A percentile compares a stretch with the other conserved stretches of the same genome.
These are phyloP conservation scores for Talaromyces sp. DNA, from an alignment of 2,329 filamentous ascomycete genomes.

Conservation along the genomic window DNA sequence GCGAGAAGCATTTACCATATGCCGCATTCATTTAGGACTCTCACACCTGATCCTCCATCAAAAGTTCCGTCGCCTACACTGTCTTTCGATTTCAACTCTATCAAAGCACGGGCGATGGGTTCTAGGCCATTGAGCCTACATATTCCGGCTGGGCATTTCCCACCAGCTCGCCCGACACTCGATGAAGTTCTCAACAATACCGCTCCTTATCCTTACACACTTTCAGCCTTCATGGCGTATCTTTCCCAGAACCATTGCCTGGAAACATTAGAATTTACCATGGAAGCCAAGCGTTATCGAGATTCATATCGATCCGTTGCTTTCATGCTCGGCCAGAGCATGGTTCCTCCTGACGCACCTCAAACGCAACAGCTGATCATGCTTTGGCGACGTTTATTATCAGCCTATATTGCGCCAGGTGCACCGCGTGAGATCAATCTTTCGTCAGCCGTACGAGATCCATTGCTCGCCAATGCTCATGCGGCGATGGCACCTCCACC, in stretches of 20 bases:
- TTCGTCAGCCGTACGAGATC: conserved; percentile 77
- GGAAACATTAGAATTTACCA: conserved; percentile 93
- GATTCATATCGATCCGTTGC: conserved; percentile 61
- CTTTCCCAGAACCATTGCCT: conserved; percentile 95
- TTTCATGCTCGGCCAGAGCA: conserved; percentile 46
- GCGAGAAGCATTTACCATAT: conserved; percentile 36
- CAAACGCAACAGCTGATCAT: conserved; percentile 68
- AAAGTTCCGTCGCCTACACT: conserved; percentile 41
- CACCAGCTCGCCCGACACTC: conserved; percentile 64
- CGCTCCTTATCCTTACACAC: conserved; percentile 81
- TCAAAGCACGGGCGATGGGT: conserved; percentile 39
- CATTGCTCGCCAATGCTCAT: conserved; percentile 63
- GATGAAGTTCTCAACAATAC: conserved; percentile 83
- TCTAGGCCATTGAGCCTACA: conserved; percentile 45
- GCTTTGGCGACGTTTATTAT: conserved; percentile 82
- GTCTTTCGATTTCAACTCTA: conserved; percentile 42
- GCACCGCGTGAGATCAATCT: conserved; percentile 87
- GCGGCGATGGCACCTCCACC: conserved; percentile 65
- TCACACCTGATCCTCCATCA: conserved; percentile 44
- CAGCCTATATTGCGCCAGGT: conserved; percentile 84
- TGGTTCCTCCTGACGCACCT: conserved; percentile 50
- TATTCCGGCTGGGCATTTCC: conserved; percentile 37
- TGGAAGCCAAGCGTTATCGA: conserved; percentile 84
- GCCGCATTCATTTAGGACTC: conserved; percentile 36
- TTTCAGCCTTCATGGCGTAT: conserved; percentile 92